Base-by-base conservation (phyloP, 441 rosid species). In the Adansonia gregorii region DNA sequence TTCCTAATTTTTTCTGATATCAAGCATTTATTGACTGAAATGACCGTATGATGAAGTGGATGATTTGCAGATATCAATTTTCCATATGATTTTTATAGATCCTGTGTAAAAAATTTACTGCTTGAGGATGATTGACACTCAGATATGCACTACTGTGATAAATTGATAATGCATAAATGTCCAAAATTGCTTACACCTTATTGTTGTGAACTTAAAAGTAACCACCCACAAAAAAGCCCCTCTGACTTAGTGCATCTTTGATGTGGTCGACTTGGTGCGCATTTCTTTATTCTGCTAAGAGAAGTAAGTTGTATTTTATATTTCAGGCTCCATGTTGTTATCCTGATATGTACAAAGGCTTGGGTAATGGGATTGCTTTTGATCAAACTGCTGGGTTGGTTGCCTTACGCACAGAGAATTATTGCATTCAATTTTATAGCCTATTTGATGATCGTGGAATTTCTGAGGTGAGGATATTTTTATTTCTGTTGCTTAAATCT, bases 381-480 rank as follows among this genome's bases (percentile, higher is more conserved):
- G 91, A 91, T 87, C 79, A 78, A 60, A 87, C 83, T 51, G 80
- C 93, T 70, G 99, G 98, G 45, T 55, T 91, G 75, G 92, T 90
- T 80, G 99, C 99, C 73, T 51, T 94, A 73, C 83, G 92, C 78
- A 88, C 97, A 48, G 97, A 91, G 80, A 89, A 89, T 82, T 94
- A 93, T 72, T 85, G 93, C 73, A 85, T 94, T 82, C 99, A 97
- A 79, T 79, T 93, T 59, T 97, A 97, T 84, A 94, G 94, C 88
- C 88, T 93, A 74, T 79, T 94, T 72, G 89, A 89, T 83, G 98
- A 97, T 82, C 89, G 88, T 1, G 97, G 87, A 79, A 80, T 93
- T 76, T 90, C 93, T 72, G 98, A 97, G 97, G 99, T 96, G 80
- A 87, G 80, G 41, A 70, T 73, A 12, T 67, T 41, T 19, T 49